Evolutionary conservation across 306 rosid genomes (phyloP), one percentile per base, ranked within the genome.

Genomic region (Trichosanthes cucumerina): DNA sequence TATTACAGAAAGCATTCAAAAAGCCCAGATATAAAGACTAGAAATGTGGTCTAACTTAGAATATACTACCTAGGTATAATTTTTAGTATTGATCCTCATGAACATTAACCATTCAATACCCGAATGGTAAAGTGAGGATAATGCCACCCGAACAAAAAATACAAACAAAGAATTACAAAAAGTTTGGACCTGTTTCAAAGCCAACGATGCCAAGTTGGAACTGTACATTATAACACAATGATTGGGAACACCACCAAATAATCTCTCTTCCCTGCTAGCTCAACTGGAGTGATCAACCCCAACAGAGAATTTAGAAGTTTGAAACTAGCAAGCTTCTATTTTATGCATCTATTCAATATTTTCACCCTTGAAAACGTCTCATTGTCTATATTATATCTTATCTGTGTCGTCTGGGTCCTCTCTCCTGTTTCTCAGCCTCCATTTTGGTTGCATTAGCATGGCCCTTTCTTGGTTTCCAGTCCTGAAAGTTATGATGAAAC

Each of bases 281-380:
- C 69, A 14, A 63, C 41, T 31, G 41, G 69, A 63, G 23, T 14
- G 69, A 31, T 43, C 69, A 33, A 31, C 39, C 53, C 31, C 54
- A 28, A 41, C 49, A 52, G 54, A 26, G 70, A 80, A 64, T 56
- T 62, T 73, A 9, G 47, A 68, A 74, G 56, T 39, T 33, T 8
- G 84, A 81, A 83, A 79, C 72, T 64, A 16, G 36, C 24, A 88
- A 24, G 49, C 52, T 68, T 39, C 52, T 38, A n/a, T 68, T 68
- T 39, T 68, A 39, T 68, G 75, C 33, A 39, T 39, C 75, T 68
- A 68, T 68, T 39, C 74, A n/a, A 38, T 66, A 41, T 57, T 39
- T 39, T n/a, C 74, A n/a, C 52, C 10, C 49, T 66, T 38, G 28
- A n/a, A 66, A 66, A 23, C 63, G 1, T n/a, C 75, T 68, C 33